A percentile compares a stretch with the other conserved stretches of the same genome.
Conservation (phyloP, 305 asterid genomes). For the Fraxinus xanthoxyloides region DNA sequence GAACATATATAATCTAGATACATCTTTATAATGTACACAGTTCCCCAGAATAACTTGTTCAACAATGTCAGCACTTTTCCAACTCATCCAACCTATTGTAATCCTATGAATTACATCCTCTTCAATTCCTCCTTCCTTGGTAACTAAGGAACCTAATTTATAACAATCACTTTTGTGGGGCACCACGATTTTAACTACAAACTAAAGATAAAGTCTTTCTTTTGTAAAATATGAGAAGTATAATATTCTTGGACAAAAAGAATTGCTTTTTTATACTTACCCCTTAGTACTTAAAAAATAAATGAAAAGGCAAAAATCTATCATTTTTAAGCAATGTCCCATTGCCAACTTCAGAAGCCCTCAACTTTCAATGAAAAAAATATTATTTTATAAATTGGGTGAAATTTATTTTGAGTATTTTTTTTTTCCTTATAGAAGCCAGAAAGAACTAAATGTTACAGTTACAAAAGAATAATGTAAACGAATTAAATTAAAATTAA, state of each 20-base stretch:
- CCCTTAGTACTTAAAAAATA: background rate
- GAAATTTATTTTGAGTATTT: background rate
- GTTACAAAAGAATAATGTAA: conserved; percentile 8
- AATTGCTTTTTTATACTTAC: background rate
- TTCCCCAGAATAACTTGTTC: conserved; percentile 8
- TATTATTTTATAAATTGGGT: conserved; percentile 10
- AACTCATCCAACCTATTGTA: background rate
- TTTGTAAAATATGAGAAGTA: background rate
- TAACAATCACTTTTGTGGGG: background rate
- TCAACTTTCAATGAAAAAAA: background rate
- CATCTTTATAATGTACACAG: conserved; percentile 1
- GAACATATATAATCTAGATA: conserved; percentile 8
- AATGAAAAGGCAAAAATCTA: background rate
- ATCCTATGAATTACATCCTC: background rate
- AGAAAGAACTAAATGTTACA: conserved; percentile 2
- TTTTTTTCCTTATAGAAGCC: conserved; percentile 11
- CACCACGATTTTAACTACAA: background rate
- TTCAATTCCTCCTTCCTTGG: background rate
- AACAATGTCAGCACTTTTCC: conserved; percentile 4
- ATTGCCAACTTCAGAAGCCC: background rate
- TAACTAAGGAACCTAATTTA: background rate
- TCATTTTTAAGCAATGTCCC: background rate
- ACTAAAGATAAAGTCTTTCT: background rate
- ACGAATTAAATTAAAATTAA: conserved; percentile 19
- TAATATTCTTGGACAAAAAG: background rate